Conservation (phyloP, 495 filamentous ascomycete genomes). For the Hypomontagnella submonticulosa region DNA sequence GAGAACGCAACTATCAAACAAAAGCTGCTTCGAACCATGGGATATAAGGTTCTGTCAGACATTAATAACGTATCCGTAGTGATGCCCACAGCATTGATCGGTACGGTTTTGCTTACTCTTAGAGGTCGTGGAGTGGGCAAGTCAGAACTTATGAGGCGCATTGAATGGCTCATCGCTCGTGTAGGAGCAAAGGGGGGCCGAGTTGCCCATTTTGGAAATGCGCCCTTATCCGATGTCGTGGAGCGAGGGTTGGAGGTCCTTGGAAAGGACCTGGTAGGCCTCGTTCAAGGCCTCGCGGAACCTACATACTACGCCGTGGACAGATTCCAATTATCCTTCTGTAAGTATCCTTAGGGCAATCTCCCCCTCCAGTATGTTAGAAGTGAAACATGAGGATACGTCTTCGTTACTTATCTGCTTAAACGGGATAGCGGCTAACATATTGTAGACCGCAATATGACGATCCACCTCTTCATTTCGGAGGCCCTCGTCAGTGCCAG, state of each 20-base stretch:
- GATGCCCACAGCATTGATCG: conserved; percentile 96
- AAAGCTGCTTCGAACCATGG: conserved; percentile 81
- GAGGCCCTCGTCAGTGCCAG: conserved; percentile 88
- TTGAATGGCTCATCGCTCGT: conserved; percentile 88
- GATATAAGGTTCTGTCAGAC: conserved; percentile 89
- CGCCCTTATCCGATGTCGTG: conserved; percentile 81
- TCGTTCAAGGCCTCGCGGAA: conserved; percentile 81
- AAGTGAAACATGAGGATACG: neutral
- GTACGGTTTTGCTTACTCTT: conserved; percentile 90
- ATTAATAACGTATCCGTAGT: conserved; percentile 97
- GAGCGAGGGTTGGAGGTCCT: conserved; percentile 91
- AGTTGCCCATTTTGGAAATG: conserved; percentile 90
- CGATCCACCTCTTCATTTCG: conserved; percentile 95
- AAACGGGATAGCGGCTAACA: conserved; percentile 2
- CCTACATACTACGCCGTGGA: conserved; percentile 94
- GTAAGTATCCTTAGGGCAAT: conserved; percentile 5
- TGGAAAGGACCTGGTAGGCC: conserved; percentile 85
- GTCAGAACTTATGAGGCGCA: conserved; percentile 81
- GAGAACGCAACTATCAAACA: conserved; percentile 60
- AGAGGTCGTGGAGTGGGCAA: conserved; percentile 92
- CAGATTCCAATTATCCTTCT: conserved; percentile 95
- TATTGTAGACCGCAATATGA: conserved; percentile 84
- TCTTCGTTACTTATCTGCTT: too few species aligned
- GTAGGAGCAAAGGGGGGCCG: conserved; percentile 87
- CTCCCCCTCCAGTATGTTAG: neutral